Base-by-base conservation (phyloP, 106 monocot genomes). In the Gastrodia elata region DNA sequence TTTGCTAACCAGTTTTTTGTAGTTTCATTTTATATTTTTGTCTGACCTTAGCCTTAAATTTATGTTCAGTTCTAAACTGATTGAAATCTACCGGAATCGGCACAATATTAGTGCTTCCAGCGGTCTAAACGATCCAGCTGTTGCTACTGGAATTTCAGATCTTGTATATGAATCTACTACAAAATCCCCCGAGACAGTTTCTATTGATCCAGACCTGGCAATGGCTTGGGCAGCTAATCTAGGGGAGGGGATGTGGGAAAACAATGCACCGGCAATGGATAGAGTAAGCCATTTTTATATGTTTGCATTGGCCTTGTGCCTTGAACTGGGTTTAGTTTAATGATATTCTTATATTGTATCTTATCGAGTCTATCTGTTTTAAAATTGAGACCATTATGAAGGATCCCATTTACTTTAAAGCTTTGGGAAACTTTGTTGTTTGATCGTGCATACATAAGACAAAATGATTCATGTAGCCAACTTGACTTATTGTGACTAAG, bases 91-190 rank as follows among this genome's bases (percentile, higher is more conserved):
- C 75, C 88, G 97, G 30, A 93, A 88, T 70, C 88, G 88, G 11
- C 97, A 97, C 65, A 93, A 93, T 68, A 97, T 97, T 41, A 97
- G 86, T 76, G 81, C 86, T 80, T 97, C 97, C 26, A 52, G 77
- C 61, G 90, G 90, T 55, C 80, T 97, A 64, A 90, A 81, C 77
- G 97, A 97, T 83, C 93, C 93, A 64, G 97, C 97, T 77, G 97
- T 97, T 77, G 89, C 97, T 78, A 93, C 88, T 55, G 97, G 97
- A 36, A 97, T 93, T 84, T 88, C 97, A 73, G 93, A 97, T 40
- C 90, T 97, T 78, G 76, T 93, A 39, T 93, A 93, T 73, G 93
- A 97, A 86, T 81, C 83, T 67, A 84, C 84, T 74, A 76, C 80
- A 65, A 43, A 73, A 40, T 77, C 40, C 26, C 83, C 88, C 79